A percentile compares a stretch with the other conserved stretches of the same genome.
These are phyloP conservation scores for Malus sylvestris DNA, from an alignment of 306 rosid genomes.

Conservation along the genomic window DNA sequence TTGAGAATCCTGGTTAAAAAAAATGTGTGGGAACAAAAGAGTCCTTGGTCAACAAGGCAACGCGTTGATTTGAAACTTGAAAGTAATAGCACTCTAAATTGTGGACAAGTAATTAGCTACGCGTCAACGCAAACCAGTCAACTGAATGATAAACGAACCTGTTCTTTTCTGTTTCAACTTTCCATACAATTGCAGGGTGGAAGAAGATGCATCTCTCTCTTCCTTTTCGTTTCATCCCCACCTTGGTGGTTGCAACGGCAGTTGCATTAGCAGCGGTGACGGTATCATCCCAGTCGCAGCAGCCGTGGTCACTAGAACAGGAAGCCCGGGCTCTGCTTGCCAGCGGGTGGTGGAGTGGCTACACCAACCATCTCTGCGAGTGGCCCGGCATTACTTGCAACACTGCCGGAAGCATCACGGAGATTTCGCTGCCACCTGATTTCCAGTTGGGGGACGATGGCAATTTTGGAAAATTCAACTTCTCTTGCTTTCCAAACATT, in stretches of 20 bases:
- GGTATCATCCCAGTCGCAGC: background rate
- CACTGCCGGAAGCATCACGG: background rate
- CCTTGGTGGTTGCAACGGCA: background rate
- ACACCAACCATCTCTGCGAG: background rate
- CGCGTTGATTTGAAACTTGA: too few relatives aligned
- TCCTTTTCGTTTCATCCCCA: background rate
- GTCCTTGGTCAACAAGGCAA: too few relatives aligned
- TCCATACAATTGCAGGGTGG: too few relatives aligned
- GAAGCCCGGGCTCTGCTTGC: slow-evolving; percentile 16
- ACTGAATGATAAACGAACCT: too few relatives aligned
- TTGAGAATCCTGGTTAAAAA: too few relatives aligned
- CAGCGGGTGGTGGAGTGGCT: slow-evolving; percentile 17
- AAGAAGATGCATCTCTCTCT: background rate
- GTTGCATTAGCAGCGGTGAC: background rate
- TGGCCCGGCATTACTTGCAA: background rate
- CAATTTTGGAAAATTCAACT: background rate
- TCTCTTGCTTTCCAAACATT: background rate
- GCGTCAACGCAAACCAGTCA: too few relatives aligned
- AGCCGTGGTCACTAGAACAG: background rate
- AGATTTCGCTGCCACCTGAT: background rate
- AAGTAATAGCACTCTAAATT: too few relatives aligned
- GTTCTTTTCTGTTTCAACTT: too few relatives aligned
- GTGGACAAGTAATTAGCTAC: too few relatives aligned
- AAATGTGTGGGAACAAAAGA: too few relatives aligned
- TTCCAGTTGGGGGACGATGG: background rate